Conservation (phyloP, 2,329 filamentous ascomycete genomes). For the Curvularia lunata region DNA sequence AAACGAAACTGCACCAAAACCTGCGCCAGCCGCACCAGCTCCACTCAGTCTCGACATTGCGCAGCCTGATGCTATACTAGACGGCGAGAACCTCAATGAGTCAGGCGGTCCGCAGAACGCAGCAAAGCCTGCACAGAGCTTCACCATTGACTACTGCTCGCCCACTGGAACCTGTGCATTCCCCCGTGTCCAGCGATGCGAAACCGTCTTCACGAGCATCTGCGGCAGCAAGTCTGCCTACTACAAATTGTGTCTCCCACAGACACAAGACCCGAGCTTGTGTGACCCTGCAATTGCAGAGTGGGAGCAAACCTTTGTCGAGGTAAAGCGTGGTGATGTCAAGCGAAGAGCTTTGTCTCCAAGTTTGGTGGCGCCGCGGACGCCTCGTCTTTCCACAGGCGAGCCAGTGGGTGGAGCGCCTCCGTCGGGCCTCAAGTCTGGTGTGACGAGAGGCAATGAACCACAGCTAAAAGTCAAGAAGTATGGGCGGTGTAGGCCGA, state of each 20-base stretch:
- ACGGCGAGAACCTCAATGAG: not conserved
- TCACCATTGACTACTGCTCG: not conserved
- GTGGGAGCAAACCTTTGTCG: not conserved
- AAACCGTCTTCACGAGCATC: not conserved
- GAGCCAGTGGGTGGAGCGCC: no score
- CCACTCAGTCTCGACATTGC: not conserved
- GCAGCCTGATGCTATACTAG: not conserved
- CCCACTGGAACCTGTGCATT: not conserved
- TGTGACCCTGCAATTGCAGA: not conserved
- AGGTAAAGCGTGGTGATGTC: not conserved
- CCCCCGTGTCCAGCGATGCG: not conserved
- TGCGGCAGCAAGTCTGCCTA: not conserved
- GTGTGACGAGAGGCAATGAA: no score
- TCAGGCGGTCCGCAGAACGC: not conserved
- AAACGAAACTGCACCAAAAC: constrained; percentile 1
- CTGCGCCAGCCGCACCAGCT: constrained; percentile 9
- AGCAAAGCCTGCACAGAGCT: not conserved
- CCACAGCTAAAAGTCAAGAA: no score
- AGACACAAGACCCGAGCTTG: not conserved
- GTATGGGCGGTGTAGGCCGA: no score
- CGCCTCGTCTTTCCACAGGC: no score
- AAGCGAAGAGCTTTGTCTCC: no score
- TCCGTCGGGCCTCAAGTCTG: no score
- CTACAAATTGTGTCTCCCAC: not conserved
- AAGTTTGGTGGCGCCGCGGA: no score